Evolutionary conservation across 2,329 filamentous ascomycete genomes (phyloP).

Genomic region (Ophiognomonia clavigignenti-juglandacearum): DNA sequence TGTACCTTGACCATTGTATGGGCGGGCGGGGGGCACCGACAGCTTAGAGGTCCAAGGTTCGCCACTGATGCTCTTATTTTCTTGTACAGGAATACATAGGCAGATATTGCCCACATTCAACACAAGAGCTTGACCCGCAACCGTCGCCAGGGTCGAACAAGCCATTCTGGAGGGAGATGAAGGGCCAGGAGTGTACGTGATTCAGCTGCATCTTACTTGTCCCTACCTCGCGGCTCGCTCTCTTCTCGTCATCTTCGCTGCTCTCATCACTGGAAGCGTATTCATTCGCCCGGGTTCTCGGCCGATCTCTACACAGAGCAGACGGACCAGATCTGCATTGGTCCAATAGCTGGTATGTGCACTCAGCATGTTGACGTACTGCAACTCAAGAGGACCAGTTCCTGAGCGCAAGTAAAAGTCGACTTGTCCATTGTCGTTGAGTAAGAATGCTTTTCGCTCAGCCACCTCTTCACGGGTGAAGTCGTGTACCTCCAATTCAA

Average conservation of each 20-base stretch:
- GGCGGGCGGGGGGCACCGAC: too few relatives aligned
- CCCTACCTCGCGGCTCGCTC: slow-evolving; percentile 6
- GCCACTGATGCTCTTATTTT: too few relatives aligned
- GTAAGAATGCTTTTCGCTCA: slow-evolving; percentile 77
- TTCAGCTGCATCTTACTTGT: background rate
- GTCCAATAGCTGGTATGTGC: slow-evolving; percentile 95
- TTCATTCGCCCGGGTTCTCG: slow-evolving; percentile 62
- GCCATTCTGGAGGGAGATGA: too few relatives aligned
- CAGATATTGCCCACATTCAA: too few relatives aligned
- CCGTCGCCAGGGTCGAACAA: too few relatives aligned
- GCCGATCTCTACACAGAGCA: slow-evolving; percentile 85
- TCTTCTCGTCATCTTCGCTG: slow-evolving; percentile 45
- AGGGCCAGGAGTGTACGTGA: background rate
- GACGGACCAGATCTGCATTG: slow-evolving; percentile 78
- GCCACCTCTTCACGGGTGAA: slow-evolving; percentile 90
- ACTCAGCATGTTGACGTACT: slow-evolving; percentile 95
- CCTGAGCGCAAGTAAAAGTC: slow-evolving; percentile 84
- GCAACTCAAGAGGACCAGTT: slow-evolving; percentile 83
- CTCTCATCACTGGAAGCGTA: slow-evolving; percentile 54
- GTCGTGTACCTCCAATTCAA: slow-evolving; percentile 95
- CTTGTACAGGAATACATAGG: too few relatives aligned
- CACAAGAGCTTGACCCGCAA: too few relatives aligned
- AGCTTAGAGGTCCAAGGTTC: too few relatives aligned
- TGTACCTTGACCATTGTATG: too few relatives aligned
- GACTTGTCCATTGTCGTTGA: slow-evolving; percentile 96